Percentiles rank a stretch among this genome's conserved stretches.
These are phyloP conservation scores for Crucibulum cyathiforme DNA, from an alignment of 1,284 basidiomycete genomes.

Conservation along the genomic window DNA sequence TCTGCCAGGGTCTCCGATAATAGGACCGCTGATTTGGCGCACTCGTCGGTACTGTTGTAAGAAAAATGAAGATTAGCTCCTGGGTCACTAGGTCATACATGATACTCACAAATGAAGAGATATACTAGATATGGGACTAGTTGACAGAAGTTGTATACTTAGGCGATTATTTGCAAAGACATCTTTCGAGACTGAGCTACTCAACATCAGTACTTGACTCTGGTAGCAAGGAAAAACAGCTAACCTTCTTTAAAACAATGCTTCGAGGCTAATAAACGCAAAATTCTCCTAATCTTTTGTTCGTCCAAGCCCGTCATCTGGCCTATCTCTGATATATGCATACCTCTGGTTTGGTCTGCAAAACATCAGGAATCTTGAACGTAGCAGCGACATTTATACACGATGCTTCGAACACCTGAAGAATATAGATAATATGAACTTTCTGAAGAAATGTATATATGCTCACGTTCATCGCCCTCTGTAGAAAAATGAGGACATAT, in stretches of 20 bases:
- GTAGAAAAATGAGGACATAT: neutral
- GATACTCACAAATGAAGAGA: conserved; percentile 16
- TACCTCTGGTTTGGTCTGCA: conserved; percentile 34
- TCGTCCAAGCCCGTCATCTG: conserved; percentile 30
- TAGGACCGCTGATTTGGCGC: conserved; percentile 12
- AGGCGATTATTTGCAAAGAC: conserved; percentile 43
- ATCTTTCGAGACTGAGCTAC: conserved; percentile 16
- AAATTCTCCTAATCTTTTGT: conserved; percentile 39
- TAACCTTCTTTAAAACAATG: conserved; percentile 47
- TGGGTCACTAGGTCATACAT: neutral
- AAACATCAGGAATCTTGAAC: conserved; percentile 36
- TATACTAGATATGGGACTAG: conserved; percentile 24
- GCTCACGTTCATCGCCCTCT: conserved; percentile 12
- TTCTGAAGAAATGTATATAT: neutral
- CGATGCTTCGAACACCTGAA: conserved; percentile 25
- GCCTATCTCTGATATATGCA: conserved; percentile 37
- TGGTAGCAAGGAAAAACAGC: neutral
- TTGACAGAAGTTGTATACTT: conserved; percentile 31
- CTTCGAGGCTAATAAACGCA: conserved; percentile 42
- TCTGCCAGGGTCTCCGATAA: conserved; percentile 29
- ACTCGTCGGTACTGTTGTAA: conserved; percentile 19
- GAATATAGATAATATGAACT: neutral
- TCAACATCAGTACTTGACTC: neutral
- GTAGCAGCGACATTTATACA: conserved; percentile 31
- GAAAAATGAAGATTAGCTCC: neutral